Evolutionary conservation across 2,329 filamentous ascomycete species (phyloP).

Genomic region (Fusarium pseudocircinatum): DNA sequence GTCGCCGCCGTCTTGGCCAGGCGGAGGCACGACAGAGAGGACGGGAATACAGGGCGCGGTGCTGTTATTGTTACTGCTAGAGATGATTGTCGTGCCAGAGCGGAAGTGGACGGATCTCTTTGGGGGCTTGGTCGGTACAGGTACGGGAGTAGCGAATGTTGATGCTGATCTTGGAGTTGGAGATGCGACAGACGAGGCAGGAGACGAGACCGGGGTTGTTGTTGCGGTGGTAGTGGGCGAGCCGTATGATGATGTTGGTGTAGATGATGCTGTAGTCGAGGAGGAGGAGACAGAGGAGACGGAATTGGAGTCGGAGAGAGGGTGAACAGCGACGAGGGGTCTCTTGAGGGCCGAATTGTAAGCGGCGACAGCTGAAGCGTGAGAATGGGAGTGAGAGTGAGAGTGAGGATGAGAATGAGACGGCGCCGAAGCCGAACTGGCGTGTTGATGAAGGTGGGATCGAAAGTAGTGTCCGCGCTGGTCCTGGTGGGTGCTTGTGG

Average conservation of each 20-base stretch:
- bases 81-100: slow-evolving; percentile 19
- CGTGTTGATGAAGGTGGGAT: slow-evolving; percentile 35
- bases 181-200: slow-evolving; percentile 31
- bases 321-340: slow-evolving; percentile 32
- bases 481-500: slow-evolving; percentile 3
- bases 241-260: slow-evolving; percentile 24
- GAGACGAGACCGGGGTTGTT: slow-evolving; percentile 32
- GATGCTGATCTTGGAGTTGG: slow-evolving; percentile 35
- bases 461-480: slow-evolving; percentile 34
- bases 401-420: not conserved
- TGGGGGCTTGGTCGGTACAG: slow-evolving; percentile 14
- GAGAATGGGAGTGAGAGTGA: slow-evolving; percentile 14
- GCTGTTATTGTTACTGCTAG: slow-evolving; percentile 27
- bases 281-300: slow-evolving; percentile 29
- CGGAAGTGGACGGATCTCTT: slow-evolving; percentile 33
- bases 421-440: slow-evolving; percentile 29
- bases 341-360: slow-evolving; percentile 39
- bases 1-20: slow-evolving; percentile 47
- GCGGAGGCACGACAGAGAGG: slow-evolving; percentile 48
- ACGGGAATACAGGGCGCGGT: slow-evolving; percentile 47
- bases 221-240: slow-evolving; percentile 31
- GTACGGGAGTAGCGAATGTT: slow-evolving; percentile 29
- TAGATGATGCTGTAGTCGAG: slow-evolving; percentile 32
- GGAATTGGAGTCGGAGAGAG: slow-evolving; percentile 35
- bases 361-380: slow-evolving; percentile 30